Conservation (phyloP, 2,329 filamentous ascomycete species). For the Bisporella sp. region DNA sequence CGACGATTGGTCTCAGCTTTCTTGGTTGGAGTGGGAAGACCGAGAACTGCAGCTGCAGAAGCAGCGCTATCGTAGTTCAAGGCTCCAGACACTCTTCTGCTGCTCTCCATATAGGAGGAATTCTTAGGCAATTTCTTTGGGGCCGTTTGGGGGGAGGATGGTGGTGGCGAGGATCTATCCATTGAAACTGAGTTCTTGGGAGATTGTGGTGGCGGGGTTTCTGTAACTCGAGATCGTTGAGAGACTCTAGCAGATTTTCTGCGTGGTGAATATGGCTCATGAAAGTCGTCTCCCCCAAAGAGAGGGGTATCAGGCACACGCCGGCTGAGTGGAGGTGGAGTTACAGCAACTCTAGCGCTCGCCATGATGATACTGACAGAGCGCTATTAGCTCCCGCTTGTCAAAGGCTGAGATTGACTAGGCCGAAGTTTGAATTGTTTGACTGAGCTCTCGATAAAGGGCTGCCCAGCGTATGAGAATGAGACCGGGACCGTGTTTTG, state of each 20-base stretch:
- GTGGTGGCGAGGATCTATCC: constrained; percentile 12
- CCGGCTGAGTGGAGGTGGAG: constrained; percentile 47
- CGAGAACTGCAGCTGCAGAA: constrained; percentile 31
- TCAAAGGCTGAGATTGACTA: no score
- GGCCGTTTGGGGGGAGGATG: constrained; percentile 21
- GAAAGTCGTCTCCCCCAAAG: constrained; percentile 60
- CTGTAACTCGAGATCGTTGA: constrained; percentile 39
- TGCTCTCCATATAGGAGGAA: constrained; percentile 34
- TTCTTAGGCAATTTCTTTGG: constrained; percentile 18
- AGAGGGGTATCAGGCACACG: constrained; percentile 64
- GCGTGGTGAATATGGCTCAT: constrained; percentile 67
- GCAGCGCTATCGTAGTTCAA: constrained; percentile 38
- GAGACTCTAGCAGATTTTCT: constrained; percentile 57
- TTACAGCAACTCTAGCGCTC: constrained; percentile 33
- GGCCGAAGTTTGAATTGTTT: no score
- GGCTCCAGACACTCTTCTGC: constrained; percentile 39
- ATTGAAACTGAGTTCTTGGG: constrained; percentile 17
- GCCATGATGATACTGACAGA: constrained; percentile 15
- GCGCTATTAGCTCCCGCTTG: no score
- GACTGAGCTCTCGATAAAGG: no score
- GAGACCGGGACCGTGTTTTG: no score
- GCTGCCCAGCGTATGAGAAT: no score
- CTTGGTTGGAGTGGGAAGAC: constrained; percentile 14
- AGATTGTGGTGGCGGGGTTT: constrained; percentile 44
- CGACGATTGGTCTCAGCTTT: constrained; percentile 15